phyloP scores from a whole-genome alignment of 2,329 filamentous ascomycete genomes.

The Ceratocystis alfenasii region DNA sequence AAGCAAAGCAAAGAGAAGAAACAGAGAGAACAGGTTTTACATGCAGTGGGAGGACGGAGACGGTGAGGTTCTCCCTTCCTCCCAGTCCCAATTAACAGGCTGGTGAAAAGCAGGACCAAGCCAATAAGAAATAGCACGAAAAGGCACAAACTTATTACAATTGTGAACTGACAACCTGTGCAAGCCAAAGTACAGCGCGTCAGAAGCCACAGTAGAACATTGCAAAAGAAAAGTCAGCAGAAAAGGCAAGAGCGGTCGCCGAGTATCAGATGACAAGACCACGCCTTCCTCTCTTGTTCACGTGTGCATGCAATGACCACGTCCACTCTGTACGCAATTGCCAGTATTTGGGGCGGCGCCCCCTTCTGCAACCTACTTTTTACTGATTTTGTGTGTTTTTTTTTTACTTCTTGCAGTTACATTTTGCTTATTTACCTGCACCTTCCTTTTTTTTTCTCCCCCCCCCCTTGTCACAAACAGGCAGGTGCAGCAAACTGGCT shows the following conservation, averaged over 20 bases:
- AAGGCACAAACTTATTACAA: not conserved
- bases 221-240: not conserved
- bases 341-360: not conserved
- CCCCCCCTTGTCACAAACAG: not conserved
- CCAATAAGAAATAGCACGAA: not conserved
- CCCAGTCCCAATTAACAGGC: not conserved
- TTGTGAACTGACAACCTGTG: no score
- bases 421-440: not conserved
- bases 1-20: slow-evolving; percentile 6
- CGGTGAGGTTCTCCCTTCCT: not conserved
- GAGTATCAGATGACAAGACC: slow-evolving; percentile 2
- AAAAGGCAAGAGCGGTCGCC: not conserved
- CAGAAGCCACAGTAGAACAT: not conserved
- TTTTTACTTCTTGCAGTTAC: not conserved
- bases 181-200: not conserved
- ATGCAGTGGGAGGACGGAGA: not conserved
- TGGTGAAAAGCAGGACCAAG: not conserved
- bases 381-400: not conserved
- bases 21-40: slow-evolving; percentile 4
- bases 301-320: not conserved
- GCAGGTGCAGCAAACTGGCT: not conserved
- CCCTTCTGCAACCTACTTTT: not conserved
- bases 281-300: slow-evolving; percentile 3
- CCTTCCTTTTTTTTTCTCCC: not conserved
- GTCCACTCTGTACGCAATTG: not conserved